Evolutionary conservation across 345 rosid genomes (phyloP), one percentile per base, ranked within the genome.

Genomic region (Pistacia vera): DNA sequence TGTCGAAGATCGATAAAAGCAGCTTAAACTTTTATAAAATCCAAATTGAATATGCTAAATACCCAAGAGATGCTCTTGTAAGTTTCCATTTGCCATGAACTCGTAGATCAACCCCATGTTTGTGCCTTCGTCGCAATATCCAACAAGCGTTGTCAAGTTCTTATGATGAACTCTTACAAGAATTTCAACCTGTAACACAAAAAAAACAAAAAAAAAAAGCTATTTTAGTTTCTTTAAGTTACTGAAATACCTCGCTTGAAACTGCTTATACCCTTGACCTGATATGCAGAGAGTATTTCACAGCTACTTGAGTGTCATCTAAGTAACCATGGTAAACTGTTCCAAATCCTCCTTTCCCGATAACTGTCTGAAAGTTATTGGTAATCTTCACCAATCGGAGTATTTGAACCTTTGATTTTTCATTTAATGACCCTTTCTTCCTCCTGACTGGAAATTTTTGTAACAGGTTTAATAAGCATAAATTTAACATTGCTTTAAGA

Each of bases 321-420:
- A 82, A 12, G 70, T 35, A n/a, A 30, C 83, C 85, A 58, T 79
- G 70, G 64, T 76, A 79, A 62, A 82, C 78, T 52, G 58, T 68
- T 63, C 80, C 82, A 68, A 73, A 79, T 20, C 82, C 85, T 68
- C 85, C 80, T 60, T 78, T 68, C 16, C 82, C 85, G 35, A 79
- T 49, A 55, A 68, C 57, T 11, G 38, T 75, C 33, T 61, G 48
- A 52, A 79, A 82, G 65, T 72, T 82, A 11, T 79, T 60, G 16
- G 82, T 76, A 8, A 79, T 82, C 18, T 36, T 68, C 48, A 56
- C 36, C 18, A 82, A 41, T 79, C 82, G 33, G 68, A 33, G 65
- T 76, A 68, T 6, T 72, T 48, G 36, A 59, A 74, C 30, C 76
- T 63, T 58, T 66, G 30, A 35, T 77, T 83, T 74, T 83, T 81